Evolutionary conservation across 2,329 filamentous ascomycete species (phyloP), one percentile per base, ranked within the genome.

Genomic region (Aureobasidium subglaciale): DNA sequence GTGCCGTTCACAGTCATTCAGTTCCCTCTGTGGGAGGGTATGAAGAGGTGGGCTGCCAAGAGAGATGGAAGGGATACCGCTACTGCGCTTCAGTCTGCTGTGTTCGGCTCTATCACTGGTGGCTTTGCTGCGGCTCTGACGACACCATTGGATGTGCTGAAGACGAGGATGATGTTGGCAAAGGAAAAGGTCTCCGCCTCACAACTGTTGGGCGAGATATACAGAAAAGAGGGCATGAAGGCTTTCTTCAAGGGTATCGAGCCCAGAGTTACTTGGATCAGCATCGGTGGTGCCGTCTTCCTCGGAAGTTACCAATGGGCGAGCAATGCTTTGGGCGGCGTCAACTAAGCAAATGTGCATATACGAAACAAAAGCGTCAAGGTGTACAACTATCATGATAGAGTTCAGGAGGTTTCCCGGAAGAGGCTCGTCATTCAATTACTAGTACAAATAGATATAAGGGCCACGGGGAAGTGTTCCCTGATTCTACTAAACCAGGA

Each of bases 1-100:
- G 91, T 99, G 59, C 93, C 93, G 4, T 99, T 99, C 67, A 97
- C 95, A 2, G 85, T 96, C 9, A 87, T 99, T 60, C 93, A 99
- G 72, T 99, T 99, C 69, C 93, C 93, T 42, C 79, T 99, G 60
- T 99, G 93, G 93, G 93, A 99, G 73, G 84, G 80, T 4, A 81
- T 97, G 79, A 97, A 96, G 78, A 77, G 78, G 38, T 88, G 82
- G 80, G 78, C 84, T 78, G 40, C 64, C 73, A 25, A 38, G 25
- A 38, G 64, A 66, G 58, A 65, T 61, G 73, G 78, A 66, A 75
- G 64, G 64, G 35, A 46, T 0, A 70, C 77, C 30, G 75, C 93
- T 1, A 80, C 83, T 15, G 90, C 87, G 0, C 72, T 80, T 2
- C 90, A 96, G 73, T 93, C 88, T 62, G 93, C 87, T 0, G 64